A percentile compares a stretch with the other conserved stretches of the same genome.
phyloP scores from a whole-genome alignment of 305 asterid species.

The Fraxinus baroniana region DNA sequence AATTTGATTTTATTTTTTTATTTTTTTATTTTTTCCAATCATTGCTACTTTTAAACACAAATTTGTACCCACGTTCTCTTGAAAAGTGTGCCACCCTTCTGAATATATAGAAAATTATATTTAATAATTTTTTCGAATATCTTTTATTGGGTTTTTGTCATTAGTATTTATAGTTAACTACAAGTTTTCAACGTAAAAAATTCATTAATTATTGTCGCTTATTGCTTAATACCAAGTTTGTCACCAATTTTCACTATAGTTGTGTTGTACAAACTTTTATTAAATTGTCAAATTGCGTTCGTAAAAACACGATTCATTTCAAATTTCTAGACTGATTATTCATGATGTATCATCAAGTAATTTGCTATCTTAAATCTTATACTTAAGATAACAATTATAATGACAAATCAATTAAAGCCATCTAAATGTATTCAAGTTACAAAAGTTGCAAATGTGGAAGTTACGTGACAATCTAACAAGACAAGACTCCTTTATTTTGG shows the following conservation, averaged over 20 bases:
- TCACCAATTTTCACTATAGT: not conserved
- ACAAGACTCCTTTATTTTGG: not conserved
- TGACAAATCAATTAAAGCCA: not conserved
- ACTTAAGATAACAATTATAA: not conserved
- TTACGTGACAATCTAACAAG: not conserved
- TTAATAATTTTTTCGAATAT: not conserved
- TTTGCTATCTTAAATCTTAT: not conserved
- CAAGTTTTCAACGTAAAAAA: not conserved
- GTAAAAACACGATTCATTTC: not conserved
- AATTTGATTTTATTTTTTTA: not conserved
- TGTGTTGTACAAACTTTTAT: not conserved
- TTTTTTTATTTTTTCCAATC: not conserved
- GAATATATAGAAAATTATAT: not conserved
- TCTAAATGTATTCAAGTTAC: too few relatives aligned
- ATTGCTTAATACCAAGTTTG: not conserved
- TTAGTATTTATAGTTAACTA: not conserved
- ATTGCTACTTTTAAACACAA: not conserved
- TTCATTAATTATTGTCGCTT: not conserved
- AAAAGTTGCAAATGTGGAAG: not conserved
- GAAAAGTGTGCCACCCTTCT: not conserved
- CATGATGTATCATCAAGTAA: not conserved
- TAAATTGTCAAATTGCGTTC: not conserved
- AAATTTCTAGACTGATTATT: not conserved
- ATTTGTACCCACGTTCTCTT: not conserved
- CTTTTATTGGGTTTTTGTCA: not conserved